Evolutionary conservation across 2,329 filamentous ascomycete species (phyloP).

Genomic region (Sporothrix mexicana): DNA sequence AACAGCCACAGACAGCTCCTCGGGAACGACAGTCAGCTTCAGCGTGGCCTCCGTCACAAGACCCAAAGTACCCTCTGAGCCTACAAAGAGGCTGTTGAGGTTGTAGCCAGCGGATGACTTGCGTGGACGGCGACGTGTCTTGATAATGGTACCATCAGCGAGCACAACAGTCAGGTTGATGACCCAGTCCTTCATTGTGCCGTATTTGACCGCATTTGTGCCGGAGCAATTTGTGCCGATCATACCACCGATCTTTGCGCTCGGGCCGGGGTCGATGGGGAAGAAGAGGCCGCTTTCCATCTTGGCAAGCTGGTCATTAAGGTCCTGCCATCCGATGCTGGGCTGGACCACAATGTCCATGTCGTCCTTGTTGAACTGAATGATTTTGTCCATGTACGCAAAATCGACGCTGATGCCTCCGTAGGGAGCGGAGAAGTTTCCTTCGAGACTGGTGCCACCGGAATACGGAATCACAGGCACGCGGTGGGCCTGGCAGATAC

Average conservation of each 20-base stretch:
- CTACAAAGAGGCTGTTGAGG: constrained; percentile 78
- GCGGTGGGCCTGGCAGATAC: constrained; percentile 76
- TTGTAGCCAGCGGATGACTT: constrained; percentile 87
- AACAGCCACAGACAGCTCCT: constrained; percentile 78
- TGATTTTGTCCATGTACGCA: constrained; percentile 80
- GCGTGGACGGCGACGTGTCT: constrained; percentile 75
- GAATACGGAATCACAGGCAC: constrained; percentile 88
- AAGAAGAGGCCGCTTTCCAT: constrained; percentile 82
- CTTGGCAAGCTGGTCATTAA: constrained; percentile 74
- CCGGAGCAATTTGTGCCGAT: constrained; percentile 79
- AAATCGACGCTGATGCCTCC: constrained; percentile 92
- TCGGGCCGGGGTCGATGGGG: constrained; percentile 79
- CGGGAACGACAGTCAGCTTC: constrained; percentile 77
- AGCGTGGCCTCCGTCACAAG: constrained; percentile 83
- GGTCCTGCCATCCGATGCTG: constrained; percentile 86
- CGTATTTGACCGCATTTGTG: constrained; percentile 80
- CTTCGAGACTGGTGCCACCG: constrained; percentile 84
- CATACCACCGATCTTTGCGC: constrained; percentile 82
- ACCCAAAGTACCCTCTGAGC: constrained; percentile 80
- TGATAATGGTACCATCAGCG: constrained; percentile 78
- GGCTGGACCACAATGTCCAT: constrained; percentile 95
- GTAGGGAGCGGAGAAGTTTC: constrained; percentile 85
- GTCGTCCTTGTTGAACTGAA: constrained; percentile 81
- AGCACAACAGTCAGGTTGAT: constrained; percentile 82
- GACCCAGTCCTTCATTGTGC: constrained; percentile 89